phyloP scores from a whole-genome alignment of 768 basidiomycete species.

The Rhodotorula babjevae region DNA sequence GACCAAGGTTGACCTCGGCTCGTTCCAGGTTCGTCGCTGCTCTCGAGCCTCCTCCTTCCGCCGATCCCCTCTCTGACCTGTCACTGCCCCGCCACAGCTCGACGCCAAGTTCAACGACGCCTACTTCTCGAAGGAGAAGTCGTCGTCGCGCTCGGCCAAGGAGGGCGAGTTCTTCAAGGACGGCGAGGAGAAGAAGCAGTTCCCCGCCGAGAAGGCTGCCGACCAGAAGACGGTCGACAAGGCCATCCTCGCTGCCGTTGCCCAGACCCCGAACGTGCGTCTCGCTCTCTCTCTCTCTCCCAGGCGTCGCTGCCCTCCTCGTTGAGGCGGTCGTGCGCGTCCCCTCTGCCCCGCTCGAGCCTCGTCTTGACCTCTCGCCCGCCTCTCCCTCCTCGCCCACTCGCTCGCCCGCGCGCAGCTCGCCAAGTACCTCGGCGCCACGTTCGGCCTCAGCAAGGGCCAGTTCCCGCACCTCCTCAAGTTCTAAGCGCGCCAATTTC shows the following conservation, averaged over 20 bases:
- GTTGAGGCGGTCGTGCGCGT: too few species aligned
- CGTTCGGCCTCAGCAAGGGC: constrained; percentile 91
- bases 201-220: constrained; percentile 73
- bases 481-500: constrained; percentile 59
- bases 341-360: too few species aligned
- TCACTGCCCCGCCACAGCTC: constrained; percentile 52
- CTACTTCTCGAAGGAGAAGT: constrained; percentile 78
- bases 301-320: too few species aligned
- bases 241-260: constrained; percentile 72
- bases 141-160: constrained; percentile 68
- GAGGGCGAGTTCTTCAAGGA: constrained; percentile 97
- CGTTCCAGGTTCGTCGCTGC: constrained; percentile 66
- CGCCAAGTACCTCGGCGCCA: constrained; percentile 84
- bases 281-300: background rate
- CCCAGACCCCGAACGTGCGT: constrained; percentile 62
- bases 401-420: constrained; percentile 53
- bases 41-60: background rate
- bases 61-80: background rate
- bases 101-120: constrained; percentile 87
- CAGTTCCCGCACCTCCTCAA: constrained; percentile 92
- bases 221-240: constrained; percentile 73
- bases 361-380: background rate
- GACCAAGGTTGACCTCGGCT: constrained; percentile 77
- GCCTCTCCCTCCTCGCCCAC: background rate
- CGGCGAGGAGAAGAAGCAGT: constrained; percentile 57